Conservation (phyloP, 2,329 filamentous ascomycete species). For the Neurospora sp. region DNA sequence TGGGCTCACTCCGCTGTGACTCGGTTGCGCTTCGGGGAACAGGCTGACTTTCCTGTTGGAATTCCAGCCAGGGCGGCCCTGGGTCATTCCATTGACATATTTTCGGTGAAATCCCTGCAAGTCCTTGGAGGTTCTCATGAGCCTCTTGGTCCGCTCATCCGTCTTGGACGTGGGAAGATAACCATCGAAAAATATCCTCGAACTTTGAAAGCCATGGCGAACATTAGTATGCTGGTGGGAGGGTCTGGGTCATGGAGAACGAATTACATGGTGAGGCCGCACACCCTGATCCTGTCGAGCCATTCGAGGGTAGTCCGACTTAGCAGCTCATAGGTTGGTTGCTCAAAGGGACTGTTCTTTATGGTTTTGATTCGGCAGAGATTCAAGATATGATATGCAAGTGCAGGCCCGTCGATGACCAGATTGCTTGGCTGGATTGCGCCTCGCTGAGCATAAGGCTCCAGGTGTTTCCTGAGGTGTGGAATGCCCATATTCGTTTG, state of each 20-base stretch:
- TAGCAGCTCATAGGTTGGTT: slow-evolving; percentile 55
- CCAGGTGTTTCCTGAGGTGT: slow-evolving; percentile 41
- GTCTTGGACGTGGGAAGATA: slow-evolving; percentile 61
- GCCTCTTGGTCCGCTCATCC: slow-evolving; percentile 48
- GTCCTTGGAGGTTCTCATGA: slow-evolving; percentile 46
- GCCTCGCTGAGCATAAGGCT: slow-evolving; percentile 37
- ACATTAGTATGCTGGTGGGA: slow-evolving; percentile 9
- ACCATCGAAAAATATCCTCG: slow-evolving; percentile 78
- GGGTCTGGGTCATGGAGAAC: neutral
- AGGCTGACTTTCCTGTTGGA: slow-evolving; percentile 13
- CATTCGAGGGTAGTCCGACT: slow-evolving; percentile 49
- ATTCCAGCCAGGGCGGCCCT: slow-evolving; percentile 6
- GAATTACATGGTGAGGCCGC: slow-evolving; percentile 52
- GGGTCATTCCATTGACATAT: slow-evolving; percentile 16
- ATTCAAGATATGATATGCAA: slow-evolving; percentile 64
- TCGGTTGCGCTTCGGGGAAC: slow-evolving; percentile 20
- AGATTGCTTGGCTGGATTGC: slow-evolving; percentile 32
- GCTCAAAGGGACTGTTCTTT: slow-evolving; percentile 35
- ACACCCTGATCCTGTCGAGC: slow-evolving; percentile 47
- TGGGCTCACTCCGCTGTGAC: slow-evolving; percentile 18
- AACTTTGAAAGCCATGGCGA: slow-evolving; percentile 29
- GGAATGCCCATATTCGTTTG: slow-evolving; percentile 45
- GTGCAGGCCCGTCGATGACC: slow-evolving; percentile 66
- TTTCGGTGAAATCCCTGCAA: slow-evolving; percentile 40
- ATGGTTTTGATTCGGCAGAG: slow-evolving; percentile 30